Base-by-base conservation (phyloP, 148 eudicot species). In the Heliamphora exappendiculata region DNA sequence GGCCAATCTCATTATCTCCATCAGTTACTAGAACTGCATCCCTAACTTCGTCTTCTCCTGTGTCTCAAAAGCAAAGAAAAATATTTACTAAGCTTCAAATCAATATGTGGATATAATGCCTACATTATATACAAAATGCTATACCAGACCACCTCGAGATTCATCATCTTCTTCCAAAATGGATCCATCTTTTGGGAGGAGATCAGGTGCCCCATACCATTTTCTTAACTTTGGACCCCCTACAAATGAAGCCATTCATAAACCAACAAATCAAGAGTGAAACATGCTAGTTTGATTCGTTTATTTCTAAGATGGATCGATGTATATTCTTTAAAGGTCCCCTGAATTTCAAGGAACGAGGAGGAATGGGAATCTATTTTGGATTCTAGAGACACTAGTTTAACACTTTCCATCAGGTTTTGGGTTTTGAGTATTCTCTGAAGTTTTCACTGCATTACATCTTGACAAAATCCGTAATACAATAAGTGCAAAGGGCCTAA, bases 131-230 rank as follows among this genome's bases (percentile, higher is more conserved):
- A 33, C 14, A 49, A 6, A 13, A 50, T 24, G 3, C 65, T 51
- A 50, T 33, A 33, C 68, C 24, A 36, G 20, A 71, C 29, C 72
- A 87, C 90, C 90, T 68, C 85, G 31, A 75, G 75, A 14, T 67
- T 82, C 84, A 69, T 85, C 85, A 36, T 87, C 88, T 73, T 88
- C 84, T 50, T 76, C 85, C 45, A 29, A 62, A 63, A 31, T 36
- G 44, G 84, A 79, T 75, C 86, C 96, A 82, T 92, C 97, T 81
- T 87, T 91, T 12, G 87, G 87, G 74, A 87, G 86, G 34, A 81
- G 83, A 63, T 90, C 97, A 74, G 98, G 91, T 86, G 98, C 98
- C 74, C 98, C 98, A 75, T 95, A 95, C 98, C 98, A 95, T 79
- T 88, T 95, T 79, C 98, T 90, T 64, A 95, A 80, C 81, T 95